These are phyloP conservation scores for Euphorbia peplus DNA, from an alignment of 345 rosid species.

Conservation along the genomic window DNA sequence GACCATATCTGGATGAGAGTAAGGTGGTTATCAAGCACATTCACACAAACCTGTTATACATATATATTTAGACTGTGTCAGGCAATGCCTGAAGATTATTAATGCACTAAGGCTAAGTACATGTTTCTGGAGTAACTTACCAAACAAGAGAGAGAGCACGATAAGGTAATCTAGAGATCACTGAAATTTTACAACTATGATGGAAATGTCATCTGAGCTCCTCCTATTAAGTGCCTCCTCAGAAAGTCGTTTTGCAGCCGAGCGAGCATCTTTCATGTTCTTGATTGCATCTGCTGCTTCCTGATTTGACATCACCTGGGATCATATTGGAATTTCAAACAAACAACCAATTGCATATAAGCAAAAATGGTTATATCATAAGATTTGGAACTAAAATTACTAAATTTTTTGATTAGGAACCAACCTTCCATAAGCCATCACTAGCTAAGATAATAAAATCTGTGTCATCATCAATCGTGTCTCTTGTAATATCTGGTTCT, in stretches of 20 bases:
- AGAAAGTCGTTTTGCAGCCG: slow-evolving; percentile 80
- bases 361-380: too few relatives aligned
- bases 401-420: slow-evolving; percentile 1
- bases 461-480: slow-evolving; percentile 52
- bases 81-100: neutral
- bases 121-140: slow-evolving; percentile 5
- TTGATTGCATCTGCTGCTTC: slow-evolving; percentile 69
- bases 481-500: slow-evolving; percentile 65
- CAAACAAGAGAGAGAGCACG: neutral
- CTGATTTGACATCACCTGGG: slow-evolving; percentile 84
- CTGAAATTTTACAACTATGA: slow-evolving; percentile 68
- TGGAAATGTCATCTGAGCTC: slow-evolving; percentile 87
- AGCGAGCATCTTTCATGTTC: slow-evolving; percentile 64
- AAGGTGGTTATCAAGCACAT: neutral
- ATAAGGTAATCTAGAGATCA: slow-evolving; percentile 19
- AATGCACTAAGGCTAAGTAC: neutral
- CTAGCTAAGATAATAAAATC: slow-evolving; percentile 78
- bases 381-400: neutral
- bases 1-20: neutral
- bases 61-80: neutral
- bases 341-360: neutral
- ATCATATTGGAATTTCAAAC: neutral
- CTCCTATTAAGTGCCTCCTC: slow-evolving; percentile 75
- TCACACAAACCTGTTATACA: neutral
- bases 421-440: slow-evolving; percentile 94